phyloP scores from a whole-genome alignment of 805 yeast species.

The Torulaspora franciscae region DNA sequence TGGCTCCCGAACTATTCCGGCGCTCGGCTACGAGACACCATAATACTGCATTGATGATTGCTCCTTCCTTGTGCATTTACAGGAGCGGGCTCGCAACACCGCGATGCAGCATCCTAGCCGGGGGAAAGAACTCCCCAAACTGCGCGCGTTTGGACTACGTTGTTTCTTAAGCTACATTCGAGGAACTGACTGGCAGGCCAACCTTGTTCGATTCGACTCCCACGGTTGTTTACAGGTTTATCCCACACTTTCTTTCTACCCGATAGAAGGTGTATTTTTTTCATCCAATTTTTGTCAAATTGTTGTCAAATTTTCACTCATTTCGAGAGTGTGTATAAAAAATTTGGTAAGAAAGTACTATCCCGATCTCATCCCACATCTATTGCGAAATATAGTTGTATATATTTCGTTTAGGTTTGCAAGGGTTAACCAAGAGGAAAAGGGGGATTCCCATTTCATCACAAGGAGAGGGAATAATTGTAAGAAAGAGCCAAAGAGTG shows the following conservation, averaged over 20 bases:
- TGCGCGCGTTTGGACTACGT: background rate
- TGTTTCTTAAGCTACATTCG: background rate
- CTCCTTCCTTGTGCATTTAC: background rate
- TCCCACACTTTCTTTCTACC: background rate
- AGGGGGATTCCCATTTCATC: background rate
- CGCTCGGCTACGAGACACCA: too few relatives aligned
- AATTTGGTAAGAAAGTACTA: background rate
- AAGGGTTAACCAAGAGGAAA: background rate
- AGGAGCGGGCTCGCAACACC: background rate
- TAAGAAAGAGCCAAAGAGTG: background rate
- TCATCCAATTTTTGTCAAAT: background rate
- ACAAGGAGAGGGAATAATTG: background rate
- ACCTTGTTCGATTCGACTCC: background rate
- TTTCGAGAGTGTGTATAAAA: background rate
- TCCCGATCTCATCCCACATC: conserved; percentile 1
- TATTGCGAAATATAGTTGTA: background rate
- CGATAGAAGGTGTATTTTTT: background rate
- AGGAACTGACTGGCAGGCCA: background rate
- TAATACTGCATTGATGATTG: too few relatives aligned
- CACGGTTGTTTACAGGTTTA: background rate
- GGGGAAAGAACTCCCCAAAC: background rate
- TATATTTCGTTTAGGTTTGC: background rate
- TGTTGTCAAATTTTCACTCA: conserved; percentile 2
- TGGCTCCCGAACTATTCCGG: background rate
- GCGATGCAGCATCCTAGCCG: background rate